A percentile compares a stretch with the other conserved stretches of the same genome.
Evolutionary conservation across 2,329 filamentous ascomycete species (phyloP).

Genomic region (Geosmithia morbida): DNA sequence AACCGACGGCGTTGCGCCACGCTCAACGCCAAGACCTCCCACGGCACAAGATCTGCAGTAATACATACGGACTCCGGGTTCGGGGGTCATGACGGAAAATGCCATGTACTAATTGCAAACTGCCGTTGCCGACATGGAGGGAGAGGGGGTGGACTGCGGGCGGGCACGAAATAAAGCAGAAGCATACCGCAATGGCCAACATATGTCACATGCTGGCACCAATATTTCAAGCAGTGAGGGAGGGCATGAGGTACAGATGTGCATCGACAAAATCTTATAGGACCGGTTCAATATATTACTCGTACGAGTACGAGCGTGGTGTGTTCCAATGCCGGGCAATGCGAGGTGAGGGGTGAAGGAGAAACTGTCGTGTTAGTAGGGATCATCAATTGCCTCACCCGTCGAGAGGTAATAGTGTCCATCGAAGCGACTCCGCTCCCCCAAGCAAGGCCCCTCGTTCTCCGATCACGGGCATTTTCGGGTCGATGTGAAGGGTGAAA

Average conservation of each 20-base stretch:
- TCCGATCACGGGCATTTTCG: constrained; percentile 2
- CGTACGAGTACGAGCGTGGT: neutral
- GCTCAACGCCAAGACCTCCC: neutral
- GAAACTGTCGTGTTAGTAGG: neutral
- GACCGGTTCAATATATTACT: neutral
- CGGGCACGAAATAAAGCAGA: no score
- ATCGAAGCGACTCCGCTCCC: neutral
- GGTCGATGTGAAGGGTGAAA: neutral
- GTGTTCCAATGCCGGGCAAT: neutral
- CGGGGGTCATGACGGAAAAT: neutral
- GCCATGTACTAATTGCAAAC: neutral
- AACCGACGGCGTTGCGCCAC: neutral
- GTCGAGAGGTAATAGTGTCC: neutral
- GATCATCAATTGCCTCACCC: constrained; percentile 2
- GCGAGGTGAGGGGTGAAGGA: neutral
- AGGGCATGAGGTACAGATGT: no score
- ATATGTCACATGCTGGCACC: no score
- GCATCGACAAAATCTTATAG: neutral
- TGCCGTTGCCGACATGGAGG: neutral
- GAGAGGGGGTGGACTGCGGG: no score
- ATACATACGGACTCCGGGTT: neutral
- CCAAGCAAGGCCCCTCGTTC: neutral
- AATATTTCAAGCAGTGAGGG: no score
- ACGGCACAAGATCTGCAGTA: neutral
- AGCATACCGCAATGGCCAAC: no score